Base-by-base conservation (phyloP, 2,329 filamentous ascomycete species). In the Pyrenochaeta sp. region DNA sequence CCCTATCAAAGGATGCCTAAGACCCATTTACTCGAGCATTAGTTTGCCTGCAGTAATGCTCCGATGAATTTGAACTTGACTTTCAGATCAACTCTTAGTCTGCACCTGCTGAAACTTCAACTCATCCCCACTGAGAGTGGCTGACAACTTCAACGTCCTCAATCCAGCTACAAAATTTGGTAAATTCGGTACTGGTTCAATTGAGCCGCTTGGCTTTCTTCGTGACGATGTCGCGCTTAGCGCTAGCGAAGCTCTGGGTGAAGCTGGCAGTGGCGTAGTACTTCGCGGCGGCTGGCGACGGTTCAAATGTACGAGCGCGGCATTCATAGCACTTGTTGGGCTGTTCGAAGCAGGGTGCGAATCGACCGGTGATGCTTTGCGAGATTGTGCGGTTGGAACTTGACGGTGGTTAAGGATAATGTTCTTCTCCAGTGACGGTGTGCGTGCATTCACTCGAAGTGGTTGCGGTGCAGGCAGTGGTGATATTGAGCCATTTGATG, bases 211-310 rank as follows among this genome's bases (percentile, higher is more conserved):
- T 18, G 49, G 22, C 21, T 51, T 54, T 17, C 36, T 35, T 3
- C 31, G 23, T 26, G 35, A 34, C 1, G 28, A 34, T 11, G 43
- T 13, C 6, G 49, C 30, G 22, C 35, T 53, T n/a, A 57, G 34
- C 1, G 53, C 51, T 6, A 57, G 35, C 5, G 50, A 54, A 3
- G 53, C 53, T n/a, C 53, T 41, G 7, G 53, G 53, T 9, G 53
- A 57, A 10, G 53, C 50, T 6, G 53, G 53, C 3, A 57, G 37
- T n/a, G 53, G 43, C 8, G 50, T 53, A 6, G 18, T 26, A 23
- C 46, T 49, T 14, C 50, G 47, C 5, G 43, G 43, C 11, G 42
- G 48, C 6, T 39, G 29, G 2, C 48, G 48, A n/a, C 50, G 43
- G 22, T 51, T 48, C 3, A 57, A 26, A 13, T 54, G 39, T 13